Conservation (phyloP, 1,284 basidiomycete genomes). For the Gomphus sp. region DNA sequence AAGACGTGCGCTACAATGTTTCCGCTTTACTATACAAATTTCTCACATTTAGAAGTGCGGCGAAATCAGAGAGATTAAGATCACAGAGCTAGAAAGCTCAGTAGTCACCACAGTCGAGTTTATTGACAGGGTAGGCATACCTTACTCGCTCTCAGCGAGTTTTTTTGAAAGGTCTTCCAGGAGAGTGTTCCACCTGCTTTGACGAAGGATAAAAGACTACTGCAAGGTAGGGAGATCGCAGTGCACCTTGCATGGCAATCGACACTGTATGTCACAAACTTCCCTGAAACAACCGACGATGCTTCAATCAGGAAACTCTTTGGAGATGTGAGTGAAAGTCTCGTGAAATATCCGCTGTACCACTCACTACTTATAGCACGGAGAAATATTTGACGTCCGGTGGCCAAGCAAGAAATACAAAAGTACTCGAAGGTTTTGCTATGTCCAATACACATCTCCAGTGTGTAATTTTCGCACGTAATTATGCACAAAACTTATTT, state of each 20-base stretch:
- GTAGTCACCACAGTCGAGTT: constrained; percentile 80
- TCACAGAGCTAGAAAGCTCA: constrained; percentile 35
- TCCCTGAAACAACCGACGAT: constrained; percentile 83
- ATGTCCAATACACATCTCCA: constrained; percentile 83
- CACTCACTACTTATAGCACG: constrained; percentile 48
- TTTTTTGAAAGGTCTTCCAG: constrained; percentile 26
- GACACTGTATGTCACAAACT: constrained; percentile 95
- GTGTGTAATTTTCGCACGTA: constrained; percentile 33
- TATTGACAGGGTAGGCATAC: constrained; percentile 41
- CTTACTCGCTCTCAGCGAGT: background rate
- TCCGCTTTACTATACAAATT: background rate
- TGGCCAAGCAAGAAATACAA: constrained; percentile 99
- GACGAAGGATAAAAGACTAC: constrained; percentile 87
- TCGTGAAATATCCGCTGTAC: background rate
- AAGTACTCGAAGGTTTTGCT: constrained; percentile 85
- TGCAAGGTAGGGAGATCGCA: constrained; percentile 64
- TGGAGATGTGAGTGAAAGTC: constrained; percentile 43
- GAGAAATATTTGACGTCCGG: constrained; percentile 85
- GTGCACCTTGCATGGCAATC: constrained; percentile 91
- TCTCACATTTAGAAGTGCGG: constrained; percentile 58
- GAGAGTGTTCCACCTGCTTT: constrained; percentile 77
- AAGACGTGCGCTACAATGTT: constrained; percentile 53
- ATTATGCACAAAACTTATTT: background rate
- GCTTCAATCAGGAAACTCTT: constrained; percentile 69
- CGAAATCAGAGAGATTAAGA: constrained; percentile 67